Evolutionary conservation across 345 rosid species (phyloP).

Genomic region (Rhodamnia rubescens): DNA sequence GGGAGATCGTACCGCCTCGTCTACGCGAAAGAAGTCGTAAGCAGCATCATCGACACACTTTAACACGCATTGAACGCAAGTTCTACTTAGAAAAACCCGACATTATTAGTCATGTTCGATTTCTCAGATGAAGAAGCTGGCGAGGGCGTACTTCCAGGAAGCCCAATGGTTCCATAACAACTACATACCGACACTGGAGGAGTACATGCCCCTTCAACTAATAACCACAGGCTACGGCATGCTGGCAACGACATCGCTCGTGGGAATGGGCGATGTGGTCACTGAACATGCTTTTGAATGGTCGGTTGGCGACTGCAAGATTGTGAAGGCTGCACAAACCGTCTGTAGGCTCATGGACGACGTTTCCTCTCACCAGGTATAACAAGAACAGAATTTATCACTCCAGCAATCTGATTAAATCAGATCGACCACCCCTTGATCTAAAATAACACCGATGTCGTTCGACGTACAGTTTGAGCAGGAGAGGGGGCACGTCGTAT

Average conservation of each 20-base stretch:
- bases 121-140: neutral
- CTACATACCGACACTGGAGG: neutral
- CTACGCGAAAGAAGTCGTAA: neutral
- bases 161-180: neutral
- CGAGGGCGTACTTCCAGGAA: neutral
- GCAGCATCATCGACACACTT: neutral
- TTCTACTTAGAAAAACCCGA: neutral
- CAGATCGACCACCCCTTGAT: neutral
- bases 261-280: neutral
- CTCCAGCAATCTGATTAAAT: neutral
- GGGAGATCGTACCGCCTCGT: neutral
- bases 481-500: conserved; percentile 8
- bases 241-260: neutral
- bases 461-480: neutral
- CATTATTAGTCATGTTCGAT: neutral
- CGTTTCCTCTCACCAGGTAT: neutral
- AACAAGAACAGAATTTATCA: neutral
- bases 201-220: neutral
- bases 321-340: neutral
- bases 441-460: neutral
- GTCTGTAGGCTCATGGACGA: neutral
- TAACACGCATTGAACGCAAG: neutral
- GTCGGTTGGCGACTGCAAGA: neutral
- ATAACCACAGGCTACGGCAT: neutral
- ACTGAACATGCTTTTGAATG: neutral